Evolutionary conservation across 345 rosid species (phyloP).

Genomic region (Heritiera littoralis): DNA sequence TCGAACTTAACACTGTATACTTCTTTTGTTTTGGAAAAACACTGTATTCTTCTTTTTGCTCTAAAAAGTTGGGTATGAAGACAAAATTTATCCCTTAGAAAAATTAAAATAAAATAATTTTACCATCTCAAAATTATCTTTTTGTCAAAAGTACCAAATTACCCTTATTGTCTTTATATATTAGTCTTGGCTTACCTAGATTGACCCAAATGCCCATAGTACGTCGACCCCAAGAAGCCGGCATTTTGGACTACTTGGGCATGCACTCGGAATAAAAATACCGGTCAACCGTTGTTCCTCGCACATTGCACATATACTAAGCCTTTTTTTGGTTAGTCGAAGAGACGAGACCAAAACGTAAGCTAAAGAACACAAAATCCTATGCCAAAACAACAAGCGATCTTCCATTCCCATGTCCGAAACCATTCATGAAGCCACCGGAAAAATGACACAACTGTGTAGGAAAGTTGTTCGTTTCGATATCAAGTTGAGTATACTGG

Average conservation of each 20-base stretch:
- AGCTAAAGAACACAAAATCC: conserved; percentile 2
- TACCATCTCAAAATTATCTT: conserved; percentile 9
- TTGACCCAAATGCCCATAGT: conserved; percentile 23
- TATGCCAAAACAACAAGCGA: conserved; percentile 14
- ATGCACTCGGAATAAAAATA: conserved; percentile 9
- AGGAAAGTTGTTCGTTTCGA: conserved; percentile 53
- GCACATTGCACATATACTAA: background rate
- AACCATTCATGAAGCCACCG: conserved; percentile 37
- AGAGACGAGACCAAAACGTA: background rate
- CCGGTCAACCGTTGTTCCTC: conserved; percentile 49
- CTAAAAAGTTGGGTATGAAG: background rate
- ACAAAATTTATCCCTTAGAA: background rate
- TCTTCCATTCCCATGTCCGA: conserved; percentile 41
- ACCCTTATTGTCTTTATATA: background rate
- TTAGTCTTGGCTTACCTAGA: background rate
- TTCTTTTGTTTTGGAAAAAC: background rate
- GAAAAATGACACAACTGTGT: conserved; percentile 57
- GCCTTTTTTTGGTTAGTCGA: no score
- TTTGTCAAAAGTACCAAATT: background rate
- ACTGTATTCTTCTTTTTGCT: conserved; percentile 5
- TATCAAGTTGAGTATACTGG: conserved; percentile 55
- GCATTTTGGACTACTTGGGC: conserved; percentile 42
- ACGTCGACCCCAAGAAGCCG: conserved; percentile 44
- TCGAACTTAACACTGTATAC: background rate
- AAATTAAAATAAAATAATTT: background rate